These are phyloP conservation scores for Malbranchea cinnamomea DNA, from an alignment of 2,329 filamentous ascomycete genomes.

Conservation along the genomic window DNA sequence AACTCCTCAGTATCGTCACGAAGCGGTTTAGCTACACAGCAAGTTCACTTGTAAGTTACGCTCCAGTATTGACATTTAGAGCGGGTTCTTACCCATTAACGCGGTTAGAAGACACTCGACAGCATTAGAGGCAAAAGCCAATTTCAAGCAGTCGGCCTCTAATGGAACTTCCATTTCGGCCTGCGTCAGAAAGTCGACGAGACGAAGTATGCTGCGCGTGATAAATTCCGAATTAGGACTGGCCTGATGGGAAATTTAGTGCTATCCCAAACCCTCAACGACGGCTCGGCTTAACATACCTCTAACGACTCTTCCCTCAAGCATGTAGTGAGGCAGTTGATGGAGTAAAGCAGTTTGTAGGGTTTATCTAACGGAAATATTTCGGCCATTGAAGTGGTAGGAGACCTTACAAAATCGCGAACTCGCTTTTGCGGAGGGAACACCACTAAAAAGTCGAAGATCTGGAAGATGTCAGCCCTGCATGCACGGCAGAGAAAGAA, in stretches of 20 bases:
- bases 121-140: conserved; percentile 38
- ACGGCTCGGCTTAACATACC: conserved; percentile 10
- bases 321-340: conserved; percentile 51
- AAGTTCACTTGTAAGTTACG: conserved; percentile 4
- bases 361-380: conserved; percentile 56
- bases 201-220: conserved; percentile 34
- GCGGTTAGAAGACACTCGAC: conserved; percentile 42
- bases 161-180: conserved; percentile 36
- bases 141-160: conserved; percentile 30
- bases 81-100: conserved; percentile 41
- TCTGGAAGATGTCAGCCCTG: conserved; percentile 25
- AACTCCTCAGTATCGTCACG: conserved; percentile 15
- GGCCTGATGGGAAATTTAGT: conserved; percentile 11
- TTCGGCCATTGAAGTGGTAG: conserved; percentile 38
- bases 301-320: conserved; percentile 34
- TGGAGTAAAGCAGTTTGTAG: conserved; percentile 59
- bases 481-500: too few relatives aligned
- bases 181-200: conserved; percentile 48
- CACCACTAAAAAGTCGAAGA: conserved; percentile 54
- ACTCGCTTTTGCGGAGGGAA: conserved; percentile 55
- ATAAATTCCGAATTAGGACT: conserved; percentile 23
- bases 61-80: too few relatives aligned
- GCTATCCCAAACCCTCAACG: background rate
- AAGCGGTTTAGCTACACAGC: conserved; percentile 14
- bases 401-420: conserved; percentile 42